Base-by-base conservation (phyloP, 2,329 filamentous ascomycete genomes). In the Akanthomyces dipterigenus region DNA sequence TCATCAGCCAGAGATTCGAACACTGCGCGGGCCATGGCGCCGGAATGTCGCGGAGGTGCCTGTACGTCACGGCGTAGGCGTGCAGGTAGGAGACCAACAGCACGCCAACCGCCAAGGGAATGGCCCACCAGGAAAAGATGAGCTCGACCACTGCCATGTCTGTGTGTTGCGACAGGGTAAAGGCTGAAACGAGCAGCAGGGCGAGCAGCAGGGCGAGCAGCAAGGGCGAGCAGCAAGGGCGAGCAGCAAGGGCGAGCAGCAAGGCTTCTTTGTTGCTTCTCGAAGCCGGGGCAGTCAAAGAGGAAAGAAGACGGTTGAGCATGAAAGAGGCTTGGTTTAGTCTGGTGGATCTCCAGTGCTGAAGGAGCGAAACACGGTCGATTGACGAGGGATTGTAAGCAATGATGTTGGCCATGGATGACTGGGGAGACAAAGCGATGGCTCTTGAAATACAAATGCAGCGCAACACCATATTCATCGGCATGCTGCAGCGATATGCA, bases 1-100 rank as follows among this genome's bases (percentile, higher is more conserved):
- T 76, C 55, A 96, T 74, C 24, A 96, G 82, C 93, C 93, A 97
- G 31, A 96, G 75, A 67, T 92, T 91, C 34, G 87, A 85, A 72
- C 93, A 90, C 38, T 80, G 78, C 0, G 82, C 82, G 0, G 83
- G 80, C 66, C 88, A 85, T 0, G 88, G 87, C 0, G 81, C 81
- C 0, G 87, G 87, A 18, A 90, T 81, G 65, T 71, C 67, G 72
- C 83, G 70, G 64, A 85, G 78, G 62, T 74, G 69, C 4, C 69
- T 55, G 62, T 76, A 79, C 24, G 85, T 88, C 61, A 83, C 74
- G 28, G 88, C 72, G 71, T 86, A 88, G 0, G 84, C 79, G 58
- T 85, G 80, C 11, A 87, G 56, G 55, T 86, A 89, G 69, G 78
- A 85, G 22, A 79, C 71, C 7, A 81, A 63, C 2, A 86, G 67